Percentiles rank a stretch among this genome's conserved stretches.
These are phyloP conservation scores for Xerocomellus chrysenteron DNA, from an alignment of 768 basidiomycete genomes.

Conservation along the genomic window DNA sequence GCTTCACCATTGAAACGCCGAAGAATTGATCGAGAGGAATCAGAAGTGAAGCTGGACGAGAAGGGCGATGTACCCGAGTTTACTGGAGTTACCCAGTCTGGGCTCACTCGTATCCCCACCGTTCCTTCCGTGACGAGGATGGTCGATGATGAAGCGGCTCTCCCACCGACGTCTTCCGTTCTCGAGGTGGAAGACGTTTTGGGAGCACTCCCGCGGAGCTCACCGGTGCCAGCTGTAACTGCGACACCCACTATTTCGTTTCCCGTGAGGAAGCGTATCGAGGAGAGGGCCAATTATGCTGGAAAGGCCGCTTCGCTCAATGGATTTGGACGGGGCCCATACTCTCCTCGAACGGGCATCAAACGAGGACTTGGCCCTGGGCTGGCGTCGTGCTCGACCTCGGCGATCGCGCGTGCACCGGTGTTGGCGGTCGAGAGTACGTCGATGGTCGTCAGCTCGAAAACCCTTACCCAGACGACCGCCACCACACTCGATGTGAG, in stretches of 20 bases:
- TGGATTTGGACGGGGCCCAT: not conserved
- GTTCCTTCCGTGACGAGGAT: not conserved
- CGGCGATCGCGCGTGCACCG: not conserved
- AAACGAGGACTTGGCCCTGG: not conserved
- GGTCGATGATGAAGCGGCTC: not conserved
- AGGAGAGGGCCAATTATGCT: not conserved
- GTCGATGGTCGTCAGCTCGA: not conserved
- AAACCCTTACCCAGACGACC: not conserved
- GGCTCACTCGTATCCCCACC: not conserved
- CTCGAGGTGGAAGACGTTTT: not conserved
- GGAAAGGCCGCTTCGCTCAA: constrained; percentile 5
- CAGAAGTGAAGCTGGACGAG: not conserved
- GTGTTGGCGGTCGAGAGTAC: not conserved
- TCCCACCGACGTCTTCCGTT: not conserved
- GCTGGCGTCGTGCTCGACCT: constrained; percentile 3
- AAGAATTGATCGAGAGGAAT: constrained; percentile 10
- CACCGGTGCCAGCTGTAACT: not conserved
- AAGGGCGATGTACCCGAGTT: not conserved
- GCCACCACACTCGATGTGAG: not conserved
- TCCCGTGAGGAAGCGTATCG: constrained; percentile 17
- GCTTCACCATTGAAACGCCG: constrained; percentile 12
- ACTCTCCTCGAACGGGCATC: not conserved
- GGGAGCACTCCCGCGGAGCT: not conserved
- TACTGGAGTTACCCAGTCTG: not conserved
- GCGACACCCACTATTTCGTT: constrained; percentile 19